phyloP scores from a whole-genome alignment of 352 stramenopile species.

The Phytophthora cryptogea region DNA sequence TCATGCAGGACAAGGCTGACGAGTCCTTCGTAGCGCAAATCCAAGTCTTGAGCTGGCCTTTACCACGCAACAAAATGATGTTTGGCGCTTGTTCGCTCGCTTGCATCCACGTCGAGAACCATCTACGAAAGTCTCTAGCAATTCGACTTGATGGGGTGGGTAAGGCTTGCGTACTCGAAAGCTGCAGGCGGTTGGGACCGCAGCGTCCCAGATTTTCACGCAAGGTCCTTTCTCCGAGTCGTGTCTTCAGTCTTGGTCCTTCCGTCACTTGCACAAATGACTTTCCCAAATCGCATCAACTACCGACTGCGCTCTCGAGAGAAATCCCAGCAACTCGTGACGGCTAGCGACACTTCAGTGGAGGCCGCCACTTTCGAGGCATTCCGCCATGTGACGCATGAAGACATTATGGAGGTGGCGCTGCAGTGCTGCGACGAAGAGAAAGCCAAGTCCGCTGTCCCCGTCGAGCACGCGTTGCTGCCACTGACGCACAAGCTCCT shows the following conservation, averaged over 20 bases:
- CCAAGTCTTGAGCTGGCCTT: constrained; percentile 18
- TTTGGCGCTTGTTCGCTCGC: background rate
- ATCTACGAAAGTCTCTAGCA: constrained; percentile 26
- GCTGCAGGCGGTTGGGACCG: background rate
- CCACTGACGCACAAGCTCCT: constrained; percentile 55
- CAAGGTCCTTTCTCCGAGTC: too few relatives aligned
- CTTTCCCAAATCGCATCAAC: constrained; percentile 51
- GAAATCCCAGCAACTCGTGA: constrained; percentile 34
- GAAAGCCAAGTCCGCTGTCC: background rate
- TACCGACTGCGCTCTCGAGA: constrained; percentile 36
- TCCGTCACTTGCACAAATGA: constrained; percentile 52
- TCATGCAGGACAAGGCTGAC: background rate
- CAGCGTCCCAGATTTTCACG: constrained; percentile 42
- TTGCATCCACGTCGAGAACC: constrained; percentile 14
- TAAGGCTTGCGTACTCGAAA: background rate
- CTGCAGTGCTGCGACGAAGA: constrained; percentile 6
- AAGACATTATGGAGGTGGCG: background rate
- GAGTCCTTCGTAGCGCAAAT: background rate
- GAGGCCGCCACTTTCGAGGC: constrained; percentile 4
- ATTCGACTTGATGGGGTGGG: background rate
- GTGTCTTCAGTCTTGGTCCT: constrained; percentile 9
- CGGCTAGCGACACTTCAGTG: constrained; percentile 15
- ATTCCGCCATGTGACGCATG: constrained; percentile 13
- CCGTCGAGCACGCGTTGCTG: constrained; percentile 26
- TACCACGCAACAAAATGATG: background rate